Percentiles rank a stretch among this genome's conserved stretches.
Evolutionary conservation across 2,329 filamentous ascomycete species (phyloP).

Genomic region (Epichloe amarillans): DNA sequence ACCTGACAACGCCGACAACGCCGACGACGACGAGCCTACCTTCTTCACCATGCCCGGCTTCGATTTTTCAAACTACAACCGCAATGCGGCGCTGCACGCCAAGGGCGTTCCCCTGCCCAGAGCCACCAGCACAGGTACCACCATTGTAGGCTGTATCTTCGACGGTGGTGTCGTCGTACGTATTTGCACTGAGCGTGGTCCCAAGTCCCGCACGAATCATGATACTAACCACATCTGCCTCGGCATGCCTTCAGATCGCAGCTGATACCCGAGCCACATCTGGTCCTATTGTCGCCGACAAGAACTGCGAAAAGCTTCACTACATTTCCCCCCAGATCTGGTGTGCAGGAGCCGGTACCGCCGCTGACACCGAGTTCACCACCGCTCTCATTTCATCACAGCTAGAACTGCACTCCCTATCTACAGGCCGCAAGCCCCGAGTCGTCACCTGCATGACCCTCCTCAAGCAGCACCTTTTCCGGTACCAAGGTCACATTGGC

Average conservation of each 20-base stretch:
- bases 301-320: slow-evolving; percentile 99
- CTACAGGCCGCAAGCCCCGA: slow-evolving; percentile 88
- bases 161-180: slow-evolving; percentile 89
- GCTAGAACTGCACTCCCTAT: slow-evolving; percentile 92
- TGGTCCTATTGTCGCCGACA: slow-evolving; percentile 97
- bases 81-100: slow-evolving; percentile 91
- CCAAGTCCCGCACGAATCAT: neutral
- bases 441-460: slow-evolving; percentile 99
- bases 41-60: slow-evolving; percentile 72
- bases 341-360: slow-evolving; percentile 96
- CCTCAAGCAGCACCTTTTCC: slow-evolving; percentile 98
- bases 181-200: slow-evolving; percentile 10
- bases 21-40: slow-evolving; percentile 3
- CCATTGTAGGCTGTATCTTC: slow-evolving; percentile 94
- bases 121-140: slow-evolving; percentile 96
- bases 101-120: slow-evolving; percentile 91
- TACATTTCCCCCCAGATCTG: slow-evolving; percentile 99
- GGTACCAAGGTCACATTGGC: slow-evolving; percentile 93
- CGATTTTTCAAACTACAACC: slow-evolving; percentile 99
- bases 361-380: slow-evolving; percentile 97
- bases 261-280: slow-evolving; percentile 96
- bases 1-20: neutral
- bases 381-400: slow-evolving; percentile 97
- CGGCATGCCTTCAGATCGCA: slow-evolving; percentile 52
- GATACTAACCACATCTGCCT: neutral